Evolutionary conservation across 1,139 yeast species (phyloP), one percentile per base, ranked within the genome.

Genomic region (Maudiozyma humilis): DNA sequence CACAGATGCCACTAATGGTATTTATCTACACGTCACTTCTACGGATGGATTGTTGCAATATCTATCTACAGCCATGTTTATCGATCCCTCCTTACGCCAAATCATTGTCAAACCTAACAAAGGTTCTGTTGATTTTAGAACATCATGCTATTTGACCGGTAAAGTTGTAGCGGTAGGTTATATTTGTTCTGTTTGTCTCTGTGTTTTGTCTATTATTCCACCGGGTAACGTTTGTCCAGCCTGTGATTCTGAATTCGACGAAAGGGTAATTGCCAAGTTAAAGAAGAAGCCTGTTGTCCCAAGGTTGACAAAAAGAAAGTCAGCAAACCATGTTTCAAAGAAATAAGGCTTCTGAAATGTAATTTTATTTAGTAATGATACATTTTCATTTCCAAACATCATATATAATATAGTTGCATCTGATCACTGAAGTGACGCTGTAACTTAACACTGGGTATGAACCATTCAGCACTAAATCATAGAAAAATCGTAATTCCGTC

Each of bases 111-210:
- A 86, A 37, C 96, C 97, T 1, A 83, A 94, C 1, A 83, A 82
- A 57, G 78, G 87, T 4, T 81, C 85, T 51, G 94, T 91, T 36
- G 95, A 91, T 63, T 93, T 91, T 62, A 70, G 95, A 50, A 96
- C 99, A 1, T 88, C 95, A 30, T 91, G 99, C 63, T 91, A 87
- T 58, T 68, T 88, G 20, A 87, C 96, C 0, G 91, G 93, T 25
- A 77, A 79, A 53, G 82, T 91, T 2, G 91, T 93, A 14, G 96
- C 93, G 54, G 75, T 91, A 41, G 99, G 97, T 0, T 89, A 76
- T 55, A 97, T 93, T 3, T 93, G 99, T 64, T 83, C 95, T 19
- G 96, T 93, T 23, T 93, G 99, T 62, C 69, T 93, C 20, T 89
- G 97, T 61, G 68, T 67, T 60, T 72, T 62, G 52, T 71, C 72